These are phyloP conservation scores for Nissolia schottii DNA, from an alignment of 306 rosid genomes.

Conservation along the genomic window DNA sequence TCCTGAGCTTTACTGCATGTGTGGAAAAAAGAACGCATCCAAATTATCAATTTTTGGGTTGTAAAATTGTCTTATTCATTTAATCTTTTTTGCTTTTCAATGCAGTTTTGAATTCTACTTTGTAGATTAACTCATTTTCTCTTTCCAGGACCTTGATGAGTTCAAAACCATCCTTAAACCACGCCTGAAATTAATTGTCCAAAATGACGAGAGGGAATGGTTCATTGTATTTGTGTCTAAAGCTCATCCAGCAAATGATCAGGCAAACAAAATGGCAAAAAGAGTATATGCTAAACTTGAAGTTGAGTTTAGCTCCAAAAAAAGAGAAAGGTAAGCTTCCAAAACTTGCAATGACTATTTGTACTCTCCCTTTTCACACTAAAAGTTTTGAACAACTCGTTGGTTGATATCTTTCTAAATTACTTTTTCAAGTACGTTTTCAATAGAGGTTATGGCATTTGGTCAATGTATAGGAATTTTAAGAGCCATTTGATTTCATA, in stretches of 20 bases:
- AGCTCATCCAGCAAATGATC: conserved; percentile 87
- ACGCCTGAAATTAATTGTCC: conserved; percentile 89
- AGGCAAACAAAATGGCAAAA: conserved; percentile 77
- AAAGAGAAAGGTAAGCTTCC: conserved; percentile 81
- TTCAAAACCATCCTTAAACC: conserved; percentile 97
- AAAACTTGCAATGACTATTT: conserved; percentile 7
- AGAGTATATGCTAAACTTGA: conserved; percentile 92
- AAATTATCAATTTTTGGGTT: conserved; percentile 4
- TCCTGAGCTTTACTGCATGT: conserved; percentile 2
- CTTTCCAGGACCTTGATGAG: conserved; percentile 89
- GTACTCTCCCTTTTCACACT: background rate
- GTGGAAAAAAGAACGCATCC: background rate
- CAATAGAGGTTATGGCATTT: background rate
- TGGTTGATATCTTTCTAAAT: background rate
- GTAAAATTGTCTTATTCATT: background rate
- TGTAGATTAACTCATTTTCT: conserved; percentile 22
- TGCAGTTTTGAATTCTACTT: conserved; percentile 14
- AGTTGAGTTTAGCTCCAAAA: conserved; percentile 90
- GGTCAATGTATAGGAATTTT: conserved; percentile 2
- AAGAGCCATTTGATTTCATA: conserved; percentile 10
- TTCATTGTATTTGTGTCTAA: conserved; percentile 89
- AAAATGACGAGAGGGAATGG: conserved; percentile 99
- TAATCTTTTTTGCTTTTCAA: conserved; percentile 4
- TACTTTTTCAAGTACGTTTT: conserved; percentile 6
- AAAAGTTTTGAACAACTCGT: background rate